These are phyloP conservation scores for Chlamydomonas applanata DNA, from an alignment of 139 green algal genomes.

Conservation along the genomic window DNA sequence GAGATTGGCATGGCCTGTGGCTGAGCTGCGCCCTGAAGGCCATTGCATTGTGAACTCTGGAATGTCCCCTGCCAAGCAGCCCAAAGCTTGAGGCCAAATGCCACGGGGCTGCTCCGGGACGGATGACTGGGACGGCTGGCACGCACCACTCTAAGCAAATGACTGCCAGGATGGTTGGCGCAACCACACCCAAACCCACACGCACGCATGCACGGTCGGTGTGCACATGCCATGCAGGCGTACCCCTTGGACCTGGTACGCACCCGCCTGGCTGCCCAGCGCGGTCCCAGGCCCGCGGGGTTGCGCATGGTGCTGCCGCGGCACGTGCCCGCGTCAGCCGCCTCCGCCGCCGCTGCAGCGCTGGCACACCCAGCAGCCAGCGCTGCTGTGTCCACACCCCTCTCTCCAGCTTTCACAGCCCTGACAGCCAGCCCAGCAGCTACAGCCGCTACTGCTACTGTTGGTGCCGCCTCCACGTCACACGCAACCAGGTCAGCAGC, in stretches of 20 bases:
- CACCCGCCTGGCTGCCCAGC: constrained; percentile 81
- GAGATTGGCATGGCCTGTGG: too few relatives aligned
- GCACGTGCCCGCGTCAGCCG: neutral
- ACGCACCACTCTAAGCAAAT: too few relatives aligned
- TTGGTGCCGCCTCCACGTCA: neutral
- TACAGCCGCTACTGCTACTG: neutral
- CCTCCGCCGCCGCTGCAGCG: neutral
- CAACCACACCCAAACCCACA: too few relatives aligned
- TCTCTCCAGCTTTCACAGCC: neutral
- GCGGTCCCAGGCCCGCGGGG: neutral
- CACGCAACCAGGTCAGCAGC: neutral
- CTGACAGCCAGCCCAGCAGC: neutral
- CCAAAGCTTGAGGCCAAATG: too few relatives aligned
- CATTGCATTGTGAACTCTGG: too few relatives aligned
- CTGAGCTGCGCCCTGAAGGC: too few relatives aligned
- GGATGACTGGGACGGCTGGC: too few relatives aligned
- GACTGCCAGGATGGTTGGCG: too few relatives aligned
- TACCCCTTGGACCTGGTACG: constrained; percentile 95
- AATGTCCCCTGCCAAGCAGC: too few relatives aligned
- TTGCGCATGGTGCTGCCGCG: neutral
- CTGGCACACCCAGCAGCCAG: neutral
- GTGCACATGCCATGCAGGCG: constrained; percentile 41
- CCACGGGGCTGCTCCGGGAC: too few relatives aligned
- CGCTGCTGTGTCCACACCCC: neutral
- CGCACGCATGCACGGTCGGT: neutral